Evolutionary conservation across 257 asterid genomes (phyloP), one percentile per base, ranked within the genome.

Genomic region (Buddleja alternifolia): DNA sequence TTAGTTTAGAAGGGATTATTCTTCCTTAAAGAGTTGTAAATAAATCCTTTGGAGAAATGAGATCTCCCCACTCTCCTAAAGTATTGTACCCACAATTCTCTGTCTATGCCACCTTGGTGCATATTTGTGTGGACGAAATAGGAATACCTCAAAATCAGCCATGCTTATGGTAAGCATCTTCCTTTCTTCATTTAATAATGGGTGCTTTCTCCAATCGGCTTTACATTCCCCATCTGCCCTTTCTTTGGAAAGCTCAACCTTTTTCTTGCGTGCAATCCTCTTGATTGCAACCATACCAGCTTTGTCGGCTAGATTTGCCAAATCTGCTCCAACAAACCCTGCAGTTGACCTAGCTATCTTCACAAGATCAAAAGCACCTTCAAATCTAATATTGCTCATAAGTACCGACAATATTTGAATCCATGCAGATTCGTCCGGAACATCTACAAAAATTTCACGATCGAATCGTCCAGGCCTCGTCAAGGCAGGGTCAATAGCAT

Each of bases 381-480:
- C 97, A 67, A 90, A 84, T 82, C 74, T 88, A 44, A 90, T 88
- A 60, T 84, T 80, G 9, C 65, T 46, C 7, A 88, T 81, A 17
- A 90, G 86, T 48, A 84, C 88, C 0, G 90, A 70, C 11, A 93
- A 77, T 80, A 90, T 93, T 56, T 90, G 86, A 65, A 72, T 63
- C 82, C 99, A 77, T 9, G 90, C 90, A 63, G 39, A 69, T 80
- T 93, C 99, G 77, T 90, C 88, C 0, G 97, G 99, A 56, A 88
- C 83, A 59, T 90, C 93, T 70, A 93, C 72, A 23, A 52, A 73
- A 73, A 90, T 81, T 77, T 93, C 96, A 56, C 86, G 94, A 54
- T 93, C 99, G 77, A 93, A 93, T 63, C 97, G 86, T 32, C 97
- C 97, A 62, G 96, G 89, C 85, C 98, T 84, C 78, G 97, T 91